Base-by-base conservation (phyloP, 257 asterid genomes). In the Scutellaria barbata region DNA sequence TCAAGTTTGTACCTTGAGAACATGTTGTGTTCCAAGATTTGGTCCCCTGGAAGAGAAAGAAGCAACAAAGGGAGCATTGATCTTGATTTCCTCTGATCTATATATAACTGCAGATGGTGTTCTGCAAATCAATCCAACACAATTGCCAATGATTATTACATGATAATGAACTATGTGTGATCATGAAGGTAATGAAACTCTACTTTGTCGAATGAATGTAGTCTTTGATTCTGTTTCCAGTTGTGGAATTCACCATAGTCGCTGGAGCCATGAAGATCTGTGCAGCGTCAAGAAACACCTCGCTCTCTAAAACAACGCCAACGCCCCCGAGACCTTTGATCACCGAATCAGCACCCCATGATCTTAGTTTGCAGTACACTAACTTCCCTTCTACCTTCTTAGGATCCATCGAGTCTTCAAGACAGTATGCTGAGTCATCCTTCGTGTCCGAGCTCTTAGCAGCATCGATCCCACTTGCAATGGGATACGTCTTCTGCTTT, bases 11-110 rank as follows among this genome's bases (percentile, higher is more conserved):
- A 92, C 98, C 96, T 92, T 92, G 61, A 92, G 90, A 70, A 90
- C 69, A 66, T 64, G 88, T 4, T 53, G 69, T 6, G 95, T 63
- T 77, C 95, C 91, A 1, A 76, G 76, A 80, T 88, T 92, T 40
- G 98, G 98, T 67, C 98, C 96, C 56, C 96, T 76, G 7, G 98
- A 90, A 64, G 98, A 92, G 81, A 92, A 92, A 48, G 97, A 90
- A 57, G 92, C 98, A 1, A 83, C 75, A 51, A 85, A 83, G 20
- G 97, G 97, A 81, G 98, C 94, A 16, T 65, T 78, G 45, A 89
- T 73, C 80, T 83, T 82, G 54, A 89, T 77, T 80, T 84, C 96
- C 74, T 77, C 81, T 8, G 98, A 83, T 72, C 74, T 89, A 54
- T 81, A 55, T 73, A 93, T 88, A 30, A 82, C 87, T 35, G 95